Evolutionary conservation across 2,329 filamentous ascomycete genomes (phyloP), one percentile per base, ranked within the genome.

Genomic region (Grosmannia penicillata): DNA sequence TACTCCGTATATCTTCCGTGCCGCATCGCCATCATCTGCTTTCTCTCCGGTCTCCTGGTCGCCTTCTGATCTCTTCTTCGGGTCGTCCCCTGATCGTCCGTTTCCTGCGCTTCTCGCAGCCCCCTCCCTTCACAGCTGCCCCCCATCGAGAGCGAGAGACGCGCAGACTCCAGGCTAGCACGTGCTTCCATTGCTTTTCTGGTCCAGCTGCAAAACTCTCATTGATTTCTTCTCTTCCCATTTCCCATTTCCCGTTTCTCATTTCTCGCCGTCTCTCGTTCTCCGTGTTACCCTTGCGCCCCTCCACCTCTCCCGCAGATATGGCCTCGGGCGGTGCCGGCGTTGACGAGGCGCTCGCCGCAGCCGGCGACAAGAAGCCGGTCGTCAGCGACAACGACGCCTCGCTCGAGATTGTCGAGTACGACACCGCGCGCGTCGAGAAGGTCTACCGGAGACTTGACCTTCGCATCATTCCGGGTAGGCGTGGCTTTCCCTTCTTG

Each of bases 381-480:
- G 33, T 19, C 9, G 15, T 13, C 15, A 8, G 2, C 2, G 15
- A 10, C 8, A 18, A 21, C 7, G 13, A 13, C 22, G 25, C 3
- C 8, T 28, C 26, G 28, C 23, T 19, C 4, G 36, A 24, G 27
- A 50, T 53, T 18, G 40, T 48, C n/a, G 55, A 68, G 44, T 73
- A 70, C 42, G 61, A 66, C 41, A 50, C 63, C 24, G 65, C 66
- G 49, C 63, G 62, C 29, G 60, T 74, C 31, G 71, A 75, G 51
- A 55, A 58, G 29, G 66, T 75, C 30, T 75, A 75, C 56, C 57
- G 54, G 47, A 74, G 72, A 51, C 61, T 75, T 34, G 72, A 76
- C 52, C 53, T 56, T 21, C 68, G 72, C 48, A 75, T 76, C 50
- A 75, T 76, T 45, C 72, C 72, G 46, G 63, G 68, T 70, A 52